These are phyloP conservation scores for Phaeosphaeria sp. DNA, from an alignment of 2,329 filamentous ascomycete species.

Conservation along the genomic window DNA sequence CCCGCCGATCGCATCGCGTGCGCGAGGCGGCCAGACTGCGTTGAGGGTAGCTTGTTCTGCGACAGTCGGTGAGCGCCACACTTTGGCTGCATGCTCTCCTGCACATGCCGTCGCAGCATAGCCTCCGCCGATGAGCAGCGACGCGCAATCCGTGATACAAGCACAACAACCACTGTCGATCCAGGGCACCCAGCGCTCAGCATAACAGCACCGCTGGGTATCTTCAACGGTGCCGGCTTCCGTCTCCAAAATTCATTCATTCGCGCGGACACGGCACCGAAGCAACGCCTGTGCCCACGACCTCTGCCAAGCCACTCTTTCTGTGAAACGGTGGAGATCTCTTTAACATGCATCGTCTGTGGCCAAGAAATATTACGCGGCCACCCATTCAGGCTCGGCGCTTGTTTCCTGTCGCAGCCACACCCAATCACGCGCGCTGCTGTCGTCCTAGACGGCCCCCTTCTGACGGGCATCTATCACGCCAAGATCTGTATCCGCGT, in stretches of 20 bases:
- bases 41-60: conserved; percentile 4
- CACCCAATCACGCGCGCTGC: conserved; percentile 27
- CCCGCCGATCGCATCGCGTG: conserved; percentile 6
- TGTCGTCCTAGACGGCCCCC: conserved; percentile 20
- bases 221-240: conserved; percentile 3
- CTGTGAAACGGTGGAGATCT: conserved; percentile 31
- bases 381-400: conserved; percentile 30
- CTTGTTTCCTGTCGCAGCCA: conserved; percentile 25
- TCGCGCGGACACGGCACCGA: neutral
- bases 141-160: conserved; percentile 3
- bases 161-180: neutral
- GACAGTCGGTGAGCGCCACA: conserved; percentile 11
- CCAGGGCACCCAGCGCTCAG: neutral
- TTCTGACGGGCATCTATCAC: conserved; percentile 31
- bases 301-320: conserved; percentile 24
- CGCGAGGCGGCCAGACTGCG: neutral
- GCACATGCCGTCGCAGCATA: conserved; percentile 4
- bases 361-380: conserved; percentile 37
- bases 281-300: conserved; percentile 16
- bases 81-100: conserved; percentile 5
- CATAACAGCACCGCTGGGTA: neutral
- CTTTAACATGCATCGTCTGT: conserved; percentile 20
- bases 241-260: neutral
- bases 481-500: conserved; percentile 39
- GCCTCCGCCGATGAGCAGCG: neutral